phyloP scores from a whole-genome alignment of 208 protist genomes.

The Crithidia brevicula region DNA sequence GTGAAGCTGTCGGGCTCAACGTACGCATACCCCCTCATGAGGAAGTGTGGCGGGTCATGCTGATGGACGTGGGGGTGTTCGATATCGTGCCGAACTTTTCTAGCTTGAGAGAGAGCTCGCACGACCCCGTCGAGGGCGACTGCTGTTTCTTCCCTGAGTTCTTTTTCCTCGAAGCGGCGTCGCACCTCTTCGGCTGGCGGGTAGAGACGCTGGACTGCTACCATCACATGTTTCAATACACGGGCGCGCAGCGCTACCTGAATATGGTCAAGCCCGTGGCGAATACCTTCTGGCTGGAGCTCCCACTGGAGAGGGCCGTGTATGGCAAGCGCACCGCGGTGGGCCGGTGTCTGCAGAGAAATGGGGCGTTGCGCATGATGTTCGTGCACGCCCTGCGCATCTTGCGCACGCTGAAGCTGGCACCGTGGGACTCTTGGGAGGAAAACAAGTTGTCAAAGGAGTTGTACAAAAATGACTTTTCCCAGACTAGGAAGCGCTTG shows the following conservation, averaged over 20 bases:
- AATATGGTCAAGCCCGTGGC: conserved; percentile 24
- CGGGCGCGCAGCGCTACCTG: conserved; percentile 45
- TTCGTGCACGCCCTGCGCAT: conserved; percentile 72
- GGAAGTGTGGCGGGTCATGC: conserved; percentile 65
- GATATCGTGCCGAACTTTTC: conserved; percentile 41
- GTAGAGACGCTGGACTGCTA: neutral
- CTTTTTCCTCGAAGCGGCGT: conserved; percentile 38
- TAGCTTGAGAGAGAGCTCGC: neutral
- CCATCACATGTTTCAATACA: conserved; percentile 53
- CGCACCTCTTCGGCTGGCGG: conserved; percentile 17
- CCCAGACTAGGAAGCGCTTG: neutral
- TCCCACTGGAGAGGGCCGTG: conserved; percentile 44
- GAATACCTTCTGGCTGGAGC: conserved; percentile 76
- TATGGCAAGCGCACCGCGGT: conserved; percentile 58
- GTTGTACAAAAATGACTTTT: conserved; percentile 25
- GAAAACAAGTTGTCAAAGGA: conserved; percentile 1
- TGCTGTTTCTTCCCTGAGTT: neutral
- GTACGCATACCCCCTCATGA: conserved; percentile 35
- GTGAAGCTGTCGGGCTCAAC: conserved; percentile 28
- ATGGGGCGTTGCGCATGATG: conserved; percentile 56
- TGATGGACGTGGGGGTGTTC: conserved; percentile 53
- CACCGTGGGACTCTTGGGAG: conserved; percentile 46
- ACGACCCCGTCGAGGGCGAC: neutral
- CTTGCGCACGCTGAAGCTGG: conserved; percentile 33
- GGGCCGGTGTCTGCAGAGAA: conserved; percentile 55